Evolutionary conservation across 495 filamentous ascomycete genomes (phyloP).

Genomic region (Aspergillus mulundensis): DNA sequence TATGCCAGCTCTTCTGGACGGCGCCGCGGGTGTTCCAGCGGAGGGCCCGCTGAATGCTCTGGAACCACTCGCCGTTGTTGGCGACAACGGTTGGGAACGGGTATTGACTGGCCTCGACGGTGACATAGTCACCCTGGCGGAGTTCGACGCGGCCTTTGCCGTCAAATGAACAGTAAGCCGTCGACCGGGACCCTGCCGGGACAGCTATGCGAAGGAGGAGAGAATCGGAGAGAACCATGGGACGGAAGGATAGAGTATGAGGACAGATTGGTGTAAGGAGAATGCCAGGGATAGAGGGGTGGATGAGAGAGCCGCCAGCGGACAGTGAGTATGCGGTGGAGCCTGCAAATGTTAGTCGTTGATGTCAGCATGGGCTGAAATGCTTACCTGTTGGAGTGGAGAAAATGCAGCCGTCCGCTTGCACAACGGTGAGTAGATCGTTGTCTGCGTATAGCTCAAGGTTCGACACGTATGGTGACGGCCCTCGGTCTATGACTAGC

Average conservation of each 20-base stretch:
- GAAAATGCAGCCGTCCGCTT: slow-evolving; percentile 96
- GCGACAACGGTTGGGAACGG: slow-evolving; percentile 92
- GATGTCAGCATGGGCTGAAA: neutral
- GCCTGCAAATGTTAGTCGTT: slow-evolving; percentile 36
- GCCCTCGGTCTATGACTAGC: slow-evolving; percentile 93
- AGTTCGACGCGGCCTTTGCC: slow-evolving; percentile 93
- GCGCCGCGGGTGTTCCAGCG: slow-evolving; percentile 90
- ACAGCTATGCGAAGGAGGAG: slow-evolving; percentile 85
- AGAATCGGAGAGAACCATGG: slow-evolving; percentile 97
- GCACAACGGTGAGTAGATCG: slow-evolving; percentile 86
- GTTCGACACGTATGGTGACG: slow-evolving; percentile 94
- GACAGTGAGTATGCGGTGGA: slow-evolving; percentile 95
- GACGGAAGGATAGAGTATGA: slow-evolving; percentile 92
- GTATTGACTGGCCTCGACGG: slow-evolving; percentile 88
- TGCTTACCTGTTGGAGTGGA: slow-evolving; percentile 80
- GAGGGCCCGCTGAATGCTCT: slow-evolving; percentile 83
- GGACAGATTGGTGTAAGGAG: slow-evolving; percentile 97
- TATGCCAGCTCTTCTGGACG: slow-evolving; percentile 75
- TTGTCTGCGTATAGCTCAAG: slow-evolving; percentile 92
- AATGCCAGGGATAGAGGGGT: slow-evolving; percentile 95
- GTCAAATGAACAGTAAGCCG: slow-evolving; percentile 93
- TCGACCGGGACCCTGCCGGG: slow-evolving; percentile 77
- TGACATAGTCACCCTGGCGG: slow-evolving; percentile 86
- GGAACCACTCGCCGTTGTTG: slow-evolving; percentile 81
- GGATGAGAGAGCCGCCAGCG: slow-evolving; percentile 90